A percentile compares a stretch with the other conserved stretches of the same genome.
Evolutionary conservation across 2,329 filamentous ascomycete species (phyloP).

Genomic region (Talaromyces sp.): DNA sequence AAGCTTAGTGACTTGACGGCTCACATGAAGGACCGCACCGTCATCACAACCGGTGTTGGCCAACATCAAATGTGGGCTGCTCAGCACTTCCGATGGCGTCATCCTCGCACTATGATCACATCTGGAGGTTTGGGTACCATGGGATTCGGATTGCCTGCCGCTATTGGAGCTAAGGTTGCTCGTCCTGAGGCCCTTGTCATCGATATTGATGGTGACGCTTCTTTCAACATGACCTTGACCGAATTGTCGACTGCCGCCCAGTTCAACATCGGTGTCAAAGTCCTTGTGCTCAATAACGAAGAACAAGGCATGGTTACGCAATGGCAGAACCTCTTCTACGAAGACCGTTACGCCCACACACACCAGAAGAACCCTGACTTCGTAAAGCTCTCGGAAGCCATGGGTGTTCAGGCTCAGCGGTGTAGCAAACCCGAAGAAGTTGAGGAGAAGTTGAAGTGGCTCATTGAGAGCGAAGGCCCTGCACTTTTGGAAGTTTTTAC

Average conservation of each 20-base stretch:
- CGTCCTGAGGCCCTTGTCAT: slow-evolving; percentile 79
- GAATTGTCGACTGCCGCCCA: slow-evolving; percentile 90
- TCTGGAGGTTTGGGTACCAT: slow-evolving; percentile 94
- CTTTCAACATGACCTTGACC: slow-evolving; percentile 97
- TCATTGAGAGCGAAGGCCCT: slow-evolving; percentile 86
- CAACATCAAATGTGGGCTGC: slow-evolving; percentile 99
- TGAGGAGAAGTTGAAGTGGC: slow-evolving; percentile 75
- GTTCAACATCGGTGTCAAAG: slow-evolving; percentile 95
- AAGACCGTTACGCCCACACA: slow-evolving; percentile 86
- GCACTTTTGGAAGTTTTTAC: slow-evolving; percentile 88
- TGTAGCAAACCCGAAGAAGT: slow-evolving; percentile 74
- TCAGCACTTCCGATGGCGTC: slow-evolving; percentile 92
- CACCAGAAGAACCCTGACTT: slow-evolving; percentile 97
- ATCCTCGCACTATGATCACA: slow-evolving; percentile 91
- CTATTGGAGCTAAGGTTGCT: slow-evolving; percentile 91
- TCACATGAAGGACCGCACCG: slow-evolving; percentile 74
- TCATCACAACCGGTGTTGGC: slow-evolving; percentile 91
- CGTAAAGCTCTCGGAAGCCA: slow-evolving; percentile 85
- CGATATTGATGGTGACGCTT: slow-evolving; percentile 97
- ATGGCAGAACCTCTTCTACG: slow-evolving; percentile 97
- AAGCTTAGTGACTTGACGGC: slow-evolving; percentile 82
- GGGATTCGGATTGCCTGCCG: slow-evolving; percentile 91
- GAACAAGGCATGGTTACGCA: slow-evolving; percentile 99
- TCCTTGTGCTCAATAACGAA: slow-evolving; percentile 93
- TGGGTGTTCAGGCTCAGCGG: slow-evolving; percentile 75